Evolutionary conservation across 2,329 filamentous ascomycete species (phyloP), one percentile per base, ranked within the genome.

Genomic region (Aspergillus pseudoterreus): DNA sequence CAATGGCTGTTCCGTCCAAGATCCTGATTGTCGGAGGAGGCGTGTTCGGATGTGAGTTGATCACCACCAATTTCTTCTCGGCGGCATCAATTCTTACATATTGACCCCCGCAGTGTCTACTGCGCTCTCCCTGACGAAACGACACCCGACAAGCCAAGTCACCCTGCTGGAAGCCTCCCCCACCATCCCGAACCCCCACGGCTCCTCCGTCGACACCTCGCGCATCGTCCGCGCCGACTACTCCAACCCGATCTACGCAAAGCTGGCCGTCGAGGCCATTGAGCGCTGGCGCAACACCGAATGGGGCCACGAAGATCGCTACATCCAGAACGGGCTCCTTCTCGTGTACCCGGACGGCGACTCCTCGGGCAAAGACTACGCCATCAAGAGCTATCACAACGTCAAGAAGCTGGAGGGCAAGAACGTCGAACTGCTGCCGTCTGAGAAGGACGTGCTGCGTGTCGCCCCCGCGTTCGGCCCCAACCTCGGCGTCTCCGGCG

Each of bases 161-260:
- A 84, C 80, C 6, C 66, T 86, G 32, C 67, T 86, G 49, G 83
- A 86, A 57, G 73, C 79, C 21, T 75, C 78, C 17, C 69, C 77
- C 2, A 68, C 62, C 33, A 82, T 84, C 50, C 82, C 82, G 19
- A 78, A 82, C 47, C 78, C 79, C 2, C 78, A 84, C 62, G 80
- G 78, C 49, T 79, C 80, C 10, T 82, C 78, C 55, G 78, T 84
- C 54, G 83, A 86, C 65, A 75, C 75, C 43, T 83, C 80, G 19
- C 81, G 83, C 50, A 85, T 85, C 57, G 76, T 86, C 45, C 78
- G 83, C 32, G 79, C 85, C 35, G 92, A 97, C 77, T 97, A 97
- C 66, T 85, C 88, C 4, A 85, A 92, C 64, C 75, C 82, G 0
- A 81, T 85, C 19, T 97, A 97, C 71, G 82, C 90, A 5, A 74